phyloP scores from a whole-genome alignment of 2,329 filamentous ascomycete genomes.

The Epichloe aotearoae region DNA sequence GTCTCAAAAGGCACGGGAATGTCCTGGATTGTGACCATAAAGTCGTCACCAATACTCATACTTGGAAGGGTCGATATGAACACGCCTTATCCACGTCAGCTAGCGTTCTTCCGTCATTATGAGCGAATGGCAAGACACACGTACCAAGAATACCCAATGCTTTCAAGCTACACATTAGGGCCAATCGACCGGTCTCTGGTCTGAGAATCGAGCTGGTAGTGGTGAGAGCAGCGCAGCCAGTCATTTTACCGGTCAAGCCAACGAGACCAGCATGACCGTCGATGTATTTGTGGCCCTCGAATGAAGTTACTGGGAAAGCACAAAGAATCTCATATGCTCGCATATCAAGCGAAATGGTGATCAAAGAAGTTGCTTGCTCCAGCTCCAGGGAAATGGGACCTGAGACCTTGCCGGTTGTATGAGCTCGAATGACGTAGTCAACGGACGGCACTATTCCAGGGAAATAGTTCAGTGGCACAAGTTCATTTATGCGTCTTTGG shows the following conservation, averaged over 20 bases:
- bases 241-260: slow-evolving; percentile 80
- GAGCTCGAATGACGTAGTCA: slow-evolving; percentile 60
- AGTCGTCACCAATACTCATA: slow-evolving; percentile 47
- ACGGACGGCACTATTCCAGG: slow-evolving; percentile 47
- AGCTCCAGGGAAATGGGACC: slow-evolving; percentile 31
- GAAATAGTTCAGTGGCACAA: slow-evolving; percentile 60
- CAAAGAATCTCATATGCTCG: slow-evolving; percentile 72
- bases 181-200: slow-evolving; percentile 41
- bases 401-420: slow-evolving; percentile 52
- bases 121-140: slow-evolving; percentile 9
- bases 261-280: slow-evolving; percentile 50
- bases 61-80: slow-evolving; percentile 59
- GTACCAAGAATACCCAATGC: slow-evolving; percentile 62
- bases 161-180: slow-evolving; percentile 59
- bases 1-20: slow-evolving; percentile 53
- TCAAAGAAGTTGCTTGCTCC: slow-evolving; percentile 32
- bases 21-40: slow-evolving; percentile 65
- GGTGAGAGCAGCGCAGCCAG: slow-evolving; percentile 66
- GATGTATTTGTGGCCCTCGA: slow-evolving; percentile 28
- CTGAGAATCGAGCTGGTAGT: slow-evolving; percentile 46
- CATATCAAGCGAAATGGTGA: slow-evolving; percentile 49
- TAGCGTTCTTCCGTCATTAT: neutral
- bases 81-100: slow-evolving; percentile 35
- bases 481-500: slow-evolving; percentile 45
- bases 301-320: slow-evolving; percentile 51